phyloP scores from a whole-genome alignment of 2,329 filamentous ascomycete species.

The Ophiocordyceps camponoti-saundersi region DNA sequence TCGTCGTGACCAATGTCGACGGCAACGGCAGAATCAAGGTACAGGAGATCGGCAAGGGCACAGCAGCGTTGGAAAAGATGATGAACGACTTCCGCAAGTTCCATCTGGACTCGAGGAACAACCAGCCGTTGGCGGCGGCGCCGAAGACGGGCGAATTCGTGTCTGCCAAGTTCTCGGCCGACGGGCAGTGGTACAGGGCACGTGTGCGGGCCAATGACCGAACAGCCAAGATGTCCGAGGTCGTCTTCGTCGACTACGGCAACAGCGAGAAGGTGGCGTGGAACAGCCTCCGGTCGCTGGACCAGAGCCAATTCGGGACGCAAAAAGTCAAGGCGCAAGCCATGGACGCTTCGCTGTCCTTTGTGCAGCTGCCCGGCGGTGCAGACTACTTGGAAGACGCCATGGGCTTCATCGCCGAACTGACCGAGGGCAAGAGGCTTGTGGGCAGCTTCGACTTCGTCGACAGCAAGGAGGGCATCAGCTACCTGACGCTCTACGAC shows the following conservation, averaged over 20 bases:
- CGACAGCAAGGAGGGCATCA: constrained; percentile 58
- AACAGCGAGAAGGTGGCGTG: constrained; percentile 84
- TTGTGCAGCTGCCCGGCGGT: constrained; percentile 72
- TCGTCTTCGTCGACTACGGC: constrained; percentile 91
- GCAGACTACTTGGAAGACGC: constrained; percentile 74
- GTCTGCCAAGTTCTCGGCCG: constrained; percentile 75
- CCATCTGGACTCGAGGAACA: constrained; percentile 73
- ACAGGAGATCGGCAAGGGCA: constrained; percentile 77
- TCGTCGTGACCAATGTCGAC: constrained; percentile 83
- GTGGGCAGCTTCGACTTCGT: constrained; percentile 85
- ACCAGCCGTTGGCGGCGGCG: constrained; percentile 50
- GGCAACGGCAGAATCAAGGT: constrained; percentile 70
- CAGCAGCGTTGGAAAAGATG: constrained; percentile 65
- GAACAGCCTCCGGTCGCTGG: constrained; percentile 66
- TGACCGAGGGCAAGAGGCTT: constrained; percentile 58
- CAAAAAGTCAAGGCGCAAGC: constrained; percentile 80
- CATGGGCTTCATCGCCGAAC: constrained; percentile 55
- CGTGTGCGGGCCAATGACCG: constrained; percentile 86
- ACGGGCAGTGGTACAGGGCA: constrained; percentile 89
- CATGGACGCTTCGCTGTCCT: constrained; percentile 69
- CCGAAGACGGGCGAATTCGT: constrained; percentile 89
- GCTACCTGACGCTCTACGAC: constrained; percentile 81
- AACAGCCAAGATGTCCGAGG: constrained; percentile 71
- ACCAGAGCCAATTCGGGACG: constrained; percentile 59
- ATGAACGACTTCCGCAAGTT: constrained; percentile 88